phyloP scores from a whole-genome alignment of 495 filamentous ascomycete genomes.

The Xylaria cubensis region DNA sequence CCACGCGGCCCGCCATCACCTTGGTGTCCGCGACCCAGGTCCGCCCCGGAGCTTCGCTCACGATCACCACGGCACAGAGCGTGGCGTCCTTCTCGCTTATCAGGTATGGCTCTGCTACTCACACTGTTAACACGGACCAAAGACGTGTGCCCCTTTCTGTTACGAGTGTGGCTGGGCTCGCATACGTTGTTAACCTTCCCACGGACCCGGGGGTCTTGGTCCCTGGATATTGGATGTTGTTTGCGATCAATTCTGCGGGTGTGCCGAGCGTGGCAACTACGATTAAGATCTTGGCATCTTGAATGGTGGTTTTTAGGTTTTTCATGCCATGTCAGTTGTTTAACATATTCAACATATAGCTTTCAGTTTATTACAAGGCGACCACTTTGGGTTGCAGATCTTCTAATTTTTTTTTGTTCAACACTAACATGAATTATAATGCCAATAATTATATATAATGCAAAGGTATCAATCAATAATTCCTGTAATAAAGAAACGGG shows the following conservation, averaged over 20 bases:
- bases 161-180: slow-evolving; percentile 32
- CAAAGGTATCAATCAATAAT: not conserved
- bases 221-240: slow-evolving; percentile 66
- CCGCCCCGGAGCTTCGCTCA: slow-evolving; percentile 45
- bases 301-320: not conserved
- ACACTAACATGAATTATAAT: not conserved
- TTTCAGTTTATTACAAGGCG: not conserved
- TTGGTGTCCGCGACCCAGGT: slow-evolving; percentile 34
- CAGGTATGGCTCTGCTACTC: slow-evolving; percentile 57
- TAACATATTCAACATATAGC: not conserved
- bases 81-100: slow-evolving; percentile 42
- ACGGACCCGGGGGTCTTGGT: slow-evolving; percentile 57
- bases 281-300: slow-evolving; percentile 26
- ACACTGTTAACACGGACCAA: slow-evolving; percentile 67
- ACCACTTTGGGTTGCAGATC: not conserved
- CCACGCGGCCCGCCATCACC: slow-evolving; percentile 47
- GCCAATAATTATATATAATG: not conserved
- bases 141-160: slow-evolving; percentile 53
- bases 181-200: slow-evolving; percentile 38
- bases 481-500: not conserved
- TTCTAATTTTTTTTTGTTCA: not conserved
- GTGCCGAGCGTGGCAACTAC: slow-evolving; percentile 54
- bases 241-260: slow-evolving; percentile 53
- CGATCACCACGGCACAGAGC: slow-evolving; percentile 41
- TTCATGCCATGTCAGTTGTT: not conserved